A percentile compares a stretch with the other conserved stretches of the same genome.
Conservation (phyloP, 2,329 filamentous ascomycete genomes). For the Colletotrichum spaethianum region DNA sequence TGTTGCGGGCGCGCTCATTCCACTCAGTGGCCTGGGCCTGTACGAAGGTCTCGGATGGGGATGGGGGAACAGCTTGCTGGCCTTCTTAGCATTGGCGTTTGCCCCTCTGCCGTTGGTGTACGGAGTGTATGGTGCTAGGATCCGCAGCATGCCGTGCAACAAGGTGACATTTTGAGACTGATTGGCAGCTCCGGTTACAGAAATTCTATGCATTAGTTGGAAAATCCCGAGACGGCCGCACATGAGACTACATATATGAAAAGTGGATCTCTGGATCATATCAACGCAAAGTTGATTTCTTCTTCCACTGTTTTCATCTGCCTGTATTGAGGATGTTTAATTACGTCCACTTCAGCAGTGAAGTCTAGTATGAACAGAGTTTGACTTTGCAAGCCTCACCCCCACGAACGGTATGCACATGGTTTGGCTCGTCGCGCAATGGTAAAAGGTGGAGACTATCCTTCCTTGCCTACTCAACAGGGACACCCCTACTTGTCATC, state of each 20-base stretch:
- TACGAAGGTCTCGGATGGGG: slow-evolving; percentile 61
- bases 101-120: slow-evolving; percentile 49
- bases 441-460: background rate
- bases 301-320: rapidly evolving
- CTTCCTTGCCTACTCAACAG: too few relatives aligned
- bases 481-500: background rate
- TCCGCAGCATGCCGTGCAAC: slow-evolving; percentile 16
- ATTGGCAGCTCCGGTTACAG: background rate
- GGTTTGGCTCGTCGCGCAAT: background rate
- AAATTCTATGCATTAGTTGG: background rate
- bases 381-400: background rate
- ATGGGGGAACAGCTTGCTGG: slow-evolving; percentile 64
- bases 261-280: background rate
- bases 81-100: slow-evolving; percentile 62
- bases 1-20: slow-evolving; percentile 74
- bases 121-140: slow-evolving; percentile 40
- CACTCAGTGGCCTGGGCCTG: slow-evolving; percentile 69
- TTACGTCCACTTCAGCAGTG: background rate
- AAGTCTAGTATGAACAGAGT: background rate
- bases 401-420: background rate
- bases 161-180: background rate
- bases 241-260: too few relatives aligned
- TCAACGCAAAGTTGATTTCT: background rate
- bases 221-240: background rate
- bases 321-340: background rate